Evolutionary conservation across 257 asterid species (phyloP), one percentile per base, ranked within the genome.

Genomic region (Solanum gracilifrons): DNA sequence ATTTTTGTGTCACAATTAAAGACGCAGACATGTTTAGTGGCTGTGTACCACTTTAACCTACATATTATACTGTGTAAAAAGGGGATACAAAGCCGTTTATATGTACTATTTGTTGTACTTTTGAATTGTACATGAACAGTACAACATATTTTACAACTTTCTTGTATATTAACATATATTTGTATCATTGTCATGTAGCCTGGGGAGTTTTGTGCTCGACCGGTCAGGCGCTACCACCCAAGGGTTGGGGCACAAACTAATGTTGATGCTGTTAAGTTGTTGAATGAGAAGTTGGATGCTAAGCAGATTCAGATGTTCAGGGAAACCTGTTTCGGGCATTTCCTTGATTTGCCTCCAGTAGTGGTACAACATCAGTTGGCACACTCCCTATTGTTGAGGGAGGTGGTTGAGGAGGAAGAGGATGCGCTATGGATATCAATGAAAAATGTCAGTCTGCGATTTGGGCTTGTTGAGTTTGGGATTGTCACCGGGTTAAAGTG

Each of bases 271-370:
- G 85, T 79, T 43, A 79, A 79, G 35, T 25, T 79, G 85, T 79
- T 79, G 37, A 43, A 79, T 13, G 85, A 46, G 39, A 79, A 43
- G 64, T 79, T 79, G 66, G 39, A 43, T 27, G 85, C 62, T 43
- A 79, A 13, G 85, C 85, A 79, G 66, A 79, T 79, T 79, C 85
- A 79, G 66, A 79, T 79, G 85, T 79, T 79, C 66, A 79, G 85
- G 62, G 39, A 79, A 79, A 79, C 85, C 35, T 79, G 85, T 51
- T 79, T 79, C 37, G 85, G 85, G 39, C 10, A 16, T 79, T 79
- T 79, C 31, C 85, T 79, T 79, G 85, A 79, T 79, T 79, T 79
- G 39, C 85, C 85, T 5, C 66, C 21, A 16, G 66, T 79, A 46
- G 62, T 43, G 37, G 85, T 79, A 16, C 85, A 79, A 60, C 66